Base-by-base conservation (phyloP, 495 filamentous ascomycete genomes). In the Penicillium lagena region DNA sequence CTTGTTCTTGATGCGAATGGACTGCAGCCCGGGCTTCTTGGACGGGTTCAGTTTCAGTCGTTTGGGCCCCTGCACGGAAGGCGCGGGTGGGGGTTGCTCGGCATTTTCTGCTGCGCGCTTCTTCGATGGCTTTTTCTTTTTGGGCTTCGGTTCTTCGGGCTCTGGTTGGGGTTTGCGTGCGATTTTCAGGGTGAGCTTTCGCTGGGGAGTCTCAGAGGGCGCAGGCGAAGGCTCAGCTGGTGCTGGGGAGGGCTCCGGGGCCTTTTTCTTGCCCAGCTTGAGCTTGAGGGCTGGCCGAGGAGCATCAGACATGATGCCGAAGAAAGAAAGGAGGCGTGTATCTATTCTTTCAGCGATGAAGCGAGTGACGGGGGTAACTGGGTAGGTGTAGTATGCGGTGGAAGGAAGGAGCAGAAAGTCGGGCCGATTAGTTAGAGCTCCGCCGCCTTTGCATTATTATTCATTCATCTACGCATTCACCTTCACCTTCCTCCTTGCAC, bases 1-100 rank as follows among this genome's bases (percentile, higher is more conserved):
- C 53, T 80, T 80, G 39, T 70, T 66, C 48, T 77, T 77, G 46
- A 79, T 70, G n/a, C 72, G 69, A 29, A 81, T 69, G 0, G 70
- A 72, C 37, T 72, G 67, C 17, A 71, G 48, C 0, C 59, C 63
- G 5, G 67, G 65, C 32, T 68, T 62, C 50, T 73, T 71, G 15
- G 67, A 66, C 9, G 68, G 60, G 40, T 67, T 71, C 15, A 73
- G 29, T 39, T 73, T 73, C 22, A 73, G 47, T 12, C 70, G 63
- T 42, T 73, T 73, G 7, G 67, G 68, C 10, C 61, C 67, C 22
- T 55, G 38, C n/a, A 51, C 52, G 15, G 43, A 45, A 12, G 57
- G 40, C 9, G 54, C 49, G 12, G 64, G 52, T 38, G 68, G 59
- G 6, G 55, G 49, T 28, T 51, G 33, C 17, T 52, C 44, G 29